phyloP scores from a whole-genome alignment of 371 early-diverging fungal species.

The Mucor ambiguus region DNA sequence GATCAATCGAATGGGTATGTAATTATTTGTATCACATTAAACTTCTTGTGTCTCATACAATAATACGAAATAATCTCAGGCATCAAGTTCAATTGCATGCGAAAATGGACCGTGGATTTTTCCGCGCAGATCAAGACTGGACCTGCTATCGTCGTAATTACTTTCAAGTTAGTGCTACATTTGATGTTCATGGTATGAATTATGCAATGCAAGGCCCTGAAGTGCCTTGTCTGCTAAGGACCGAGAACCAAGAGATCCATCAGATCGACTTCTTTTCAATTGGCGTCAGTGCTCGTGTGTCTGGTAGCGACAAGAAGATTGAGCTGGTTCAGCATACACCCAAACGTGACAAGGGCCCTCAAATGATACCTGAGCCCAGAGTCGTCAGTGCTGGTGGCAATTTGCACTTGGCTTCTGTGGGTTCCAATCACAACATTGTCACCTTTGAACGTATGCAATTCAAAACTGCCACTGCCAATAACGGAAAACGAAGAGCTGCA shows the following conservation, averaged over 20 bases:
- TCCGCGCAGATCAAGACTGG: constrained; percentile 81
- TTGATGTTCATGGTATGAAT: constrained; percentile 53
- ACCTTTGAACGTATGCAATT: constrained; percentile 94
- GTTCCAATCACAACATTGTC: constrained; percentile 52
- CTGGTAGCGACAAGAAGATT: constrained; percentile 63
- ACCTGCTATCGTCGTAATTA: constrained; percentile 93
- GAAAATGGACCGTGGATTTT: constrained; percentile 81
- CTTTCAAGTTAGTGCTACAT: constrained; percentile 81
- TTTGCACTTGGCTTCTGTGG: constrained; percentile 46
- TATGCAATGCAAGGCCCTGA: constrained; percentile 45
- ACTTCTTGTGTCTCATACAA: constrained; percentile 9
- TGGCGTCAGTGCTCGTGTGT: constrained; percentile 65
- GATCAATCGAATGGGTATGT: constrained; percentile 49
- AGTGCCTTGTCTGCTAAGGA: constrained; percentile 56
- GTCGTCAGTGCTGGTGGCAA: constrained; percentile 63
- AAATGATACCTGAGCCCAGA: constrained; percentile 68
- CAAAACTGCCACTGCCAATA: constrained; percentile 92
- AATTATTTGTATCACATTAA: constrained; percentile 11
- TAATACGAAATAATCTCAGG: constrained; percentile 17
- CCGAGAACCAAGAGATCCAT: constrained; percentile 36
- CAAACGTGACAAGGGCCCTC: constrained; percentile 92
- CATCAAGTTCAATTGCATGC: constrained; percentile 57
- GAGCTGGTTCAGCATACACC: constrained; percentile 89
- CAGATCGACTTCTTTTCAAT: constrained; percentile 61
- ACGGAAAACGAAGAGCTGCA: constrained; percentile 82